A percentile compares a stretch with the other conserved stretches of the same genome.
Evolutionary conservation across 805 yeast species (phyloP).

Genomic region (Yamadazyma laniorum): DNA sequence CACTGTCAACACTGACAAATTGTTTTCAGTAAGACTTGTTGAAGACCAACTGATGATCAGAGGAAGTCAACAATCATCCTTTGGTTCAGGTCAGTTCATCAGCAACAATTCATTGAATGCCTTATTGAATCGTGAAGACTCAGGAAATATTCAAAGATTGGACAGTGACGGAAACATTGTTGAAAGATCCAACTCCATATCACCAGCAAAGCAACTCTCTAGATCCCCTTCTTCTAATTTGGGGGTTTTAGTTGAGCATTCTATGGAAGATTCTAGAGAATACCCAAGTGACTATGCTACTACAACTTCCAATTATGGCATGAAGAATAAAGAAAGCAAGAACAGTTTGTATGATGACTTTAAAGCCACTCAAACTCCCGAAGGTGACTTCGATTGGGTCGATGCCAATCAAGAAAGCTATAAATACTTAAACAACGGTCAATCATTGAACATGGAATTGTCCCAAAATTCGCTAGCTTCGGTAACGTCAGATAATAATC

Average conservation of each 20-base stretch:
- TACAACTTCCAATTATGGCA: constrained; percentile 1
- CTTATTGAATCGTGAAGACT: constrained; percentile 24
- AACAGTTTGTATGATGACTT: constrained; percentile 28
- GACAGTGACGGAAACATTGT: constrained; percentile 47
- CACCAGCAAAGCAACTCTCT: constrained; percentile 17
- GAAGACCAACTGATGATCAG: constrained; percentile 46
- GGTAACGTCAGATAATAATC: constrained; percentile 11
- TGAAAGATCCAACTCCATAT: constrained; percentile 15
- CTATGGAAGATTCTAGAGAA: constrained; percentile 19
- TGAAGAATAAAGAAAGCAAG: constrained; percentile 10
- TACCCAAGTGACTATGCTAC: constrained; percentile 11
- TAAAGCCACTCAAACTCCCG: constrained; percentile 23
- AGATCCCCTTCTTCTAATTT: constrained; percentile 26
- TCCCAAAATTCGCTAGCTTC: constrained; percentile 23
- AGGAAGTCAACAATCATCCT: constrained; percentile 31
- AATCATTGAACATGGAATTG: constrained; percentile 15
- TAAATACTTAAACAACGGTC: constrained; percentile 15
- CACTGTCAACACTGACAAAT: constrained; percentile 82
- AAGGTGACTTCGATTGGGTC: constrained; percentile 34
- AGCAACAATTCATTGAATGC: constrained; percentile 27
- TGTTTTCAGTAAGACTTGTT: constrained; percentile 74
- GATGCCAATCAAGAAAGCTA: constrained; percentile 14
- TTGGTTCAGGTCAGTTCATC: constrained; percentile 22
- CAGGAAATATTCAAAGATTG: constrained; percentile 41
- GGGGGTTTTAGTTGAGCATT: constrained; percentile 29